Evolutionary conservation across 1,284 basidiomycete species (phyloP).

Genomic region (Cryptococcus hybrid): DNA sequence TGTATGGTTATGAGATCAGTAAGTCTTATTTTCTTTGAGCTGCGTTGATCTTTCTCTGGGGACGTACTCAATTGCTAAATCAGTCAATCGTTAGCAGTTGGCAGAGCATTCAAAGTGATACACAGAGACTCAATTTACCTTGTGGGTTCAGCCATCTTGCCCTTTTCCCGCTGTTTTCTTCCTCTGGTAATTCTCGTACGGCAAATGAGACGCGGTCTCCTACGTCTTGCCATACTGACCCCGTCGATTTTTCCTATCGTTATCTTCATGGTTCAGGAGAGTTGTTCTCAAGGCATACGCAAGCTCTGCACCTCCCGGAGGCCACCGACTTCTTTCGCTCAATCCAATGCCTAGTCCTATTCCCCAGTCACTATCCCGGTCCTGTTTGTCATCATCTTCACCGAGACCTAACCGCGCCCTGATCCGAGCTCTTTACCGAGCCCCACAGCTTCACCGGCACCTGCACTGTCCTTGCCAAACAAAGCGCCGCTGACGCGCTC

Average conservation of each 20-base stretch:
- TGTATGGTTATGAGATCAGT: slow-evolving; percentile 27
- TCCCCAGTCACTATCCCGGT: slow-evolving; percentile 32
- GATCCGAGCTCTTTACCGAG: slow-evolving; percentile 36
- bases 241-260: slow-evolving; percentile 10
- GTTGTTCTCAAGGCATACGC: slow-evolving; percentile 66
- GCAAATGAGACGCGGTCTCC: slow-evolving; percentile 79
- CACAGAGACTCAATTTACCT: slow-evolving; percentile 4
- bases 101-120: background rate
- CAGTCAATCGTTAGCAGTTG: background rate
- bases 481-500: slow-evolving; percentile 35
- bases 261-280: slow-evolving; percentile 29
- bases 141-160: slow-evolving; percentile 74
- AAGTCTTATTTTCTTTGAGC: background rate
- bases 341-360: slow-evolving; percentile 71
- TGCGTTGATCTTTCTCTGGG: slow-evolving; percentile 39
- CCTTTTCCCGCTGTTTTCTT: slow-evolving; percentile 54
- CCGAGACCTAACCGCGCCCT: slow-evolving; percentile 37
- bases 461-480: slow-evolving; percentile 38
- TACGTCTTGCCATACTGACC: slow-evolving; percentile 58
- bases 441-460: slow-evolving; percentile 29
- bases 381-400: background rate
- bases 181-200: slow-evolving; percentile 62
- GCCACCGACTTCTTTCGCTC: slow-evolving; percentile 70
- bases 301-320: slow-evolving; percentile 76
- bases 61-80: slow-evolving; percentile 64